phyloP scores from a whole-genome alignment of 2,329 filamentous ascomycete genomes.

The Pezicula rhizophila region DNA sequence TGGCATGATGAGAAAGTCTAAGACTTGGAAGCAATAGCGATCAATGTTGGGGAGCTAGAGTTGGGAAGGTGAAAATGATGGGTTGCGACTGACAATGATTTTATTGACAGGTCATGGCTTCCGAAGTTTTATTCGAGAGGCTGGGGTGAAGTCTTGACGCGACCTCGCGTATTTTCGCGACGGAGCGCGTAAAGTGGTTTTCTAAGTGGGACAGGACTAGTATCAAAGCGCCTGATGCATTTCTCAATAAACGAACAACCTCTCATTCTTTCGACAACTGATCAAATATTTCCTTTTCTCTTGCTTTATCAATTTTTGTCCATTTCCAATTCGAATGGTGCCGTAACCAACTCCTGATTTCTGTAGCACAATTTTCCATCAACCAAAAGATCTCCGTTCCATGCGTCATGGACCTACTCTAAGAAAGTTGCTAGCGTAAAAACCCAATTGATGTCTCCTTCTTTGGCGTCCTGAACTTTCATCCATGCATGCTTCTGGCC shows the following conservation, averaged over 20 bases:
- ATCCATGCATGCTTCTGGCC: background rate
- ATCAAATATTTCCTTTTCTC: too few species aligned
- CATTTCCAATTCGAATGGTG: background rate
- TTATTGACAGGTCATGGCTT: conserved; percentile 3
- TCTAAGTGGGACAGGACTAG: background rate
- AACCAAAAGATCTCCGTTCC: background rate
- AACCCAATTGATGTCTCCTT: background rate
- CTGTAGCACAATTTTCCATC: background rate
- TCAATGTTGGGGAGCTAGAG: conserved; percentile 13
- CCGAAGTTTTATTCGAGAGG: conserved; percentile 3
- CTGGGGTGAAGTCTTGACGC: conserved; percentile 16
- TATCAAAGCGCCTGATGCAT: too few species aligned
- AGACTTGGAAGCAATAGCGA: conserved; percentile 6
- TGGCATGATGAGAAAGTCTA: conserved; percentile 22
- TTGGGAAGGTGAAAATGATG: conserved; percentile 13
- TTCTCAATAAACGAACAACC: too few species aligned
- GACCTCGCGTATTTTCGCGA: conserved; percentile 11
- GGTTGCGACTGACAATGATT: conserved; percentile 8
- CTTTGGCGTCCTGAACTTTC: background rate
- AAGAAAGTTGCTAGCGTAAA: background rate
- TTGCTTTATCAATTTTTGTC: too few species aligned
- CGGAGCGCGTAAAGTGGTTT: conserved; percentile 23
- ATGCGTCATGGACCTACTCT: background rate
- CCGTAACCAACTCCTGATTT: background rate
- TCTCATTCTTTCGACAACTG: background rate